Conservation (phyloP, 2,329 filamentous ascomycete species). For the Aspergillus unguis region DNA sequence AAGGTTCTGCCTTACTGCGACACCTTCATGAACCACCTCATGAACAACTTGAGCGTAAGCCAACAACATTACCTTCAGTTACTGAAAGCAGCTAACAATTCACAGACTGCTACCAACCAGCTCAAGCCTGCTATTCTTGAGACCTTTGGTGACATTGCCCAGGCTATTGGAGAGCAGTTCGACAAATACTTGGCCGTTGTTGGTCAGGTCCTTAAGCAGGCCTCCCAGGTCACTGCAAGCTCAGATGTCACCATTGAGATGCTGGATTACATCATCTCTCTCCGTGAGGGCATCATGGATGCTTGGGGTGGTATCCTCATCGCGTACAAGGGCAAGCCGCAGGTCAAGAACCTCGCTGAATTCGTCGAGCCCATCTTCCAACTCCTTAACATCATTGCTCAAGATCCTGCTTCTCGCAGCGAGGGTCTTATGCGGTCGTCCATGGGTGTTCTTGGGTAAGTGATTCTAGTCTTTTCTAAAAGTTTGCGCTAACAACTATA, state of each 20-base stretch:
- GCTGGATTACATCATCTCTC: constrained; percentile 91
- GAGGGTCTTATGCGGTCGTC: constrained; percentile 88
- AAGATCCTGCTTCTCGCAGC: constrained; percentile 75
- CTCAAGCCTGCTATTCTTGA: constrained; percentile 98
- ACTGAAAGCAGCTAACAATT: constrained; percentile 31
- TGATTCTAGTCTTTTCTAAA: constrained; percentile 14
- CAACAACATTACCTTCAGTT: not conserved
- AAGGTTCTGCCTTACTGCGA: constrained; percentile 95
- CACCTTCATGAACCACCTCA: constrained; percentile 94
- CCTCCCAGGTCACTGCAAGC: constrained; percentile 73
- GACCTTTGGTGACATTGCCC: constrained; percentile 96
- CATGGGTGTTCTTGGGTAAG: constrained; percentile 96
- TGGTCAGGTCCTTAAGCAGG: constrained; percentile 89
- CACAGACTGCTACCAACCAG: constrained; percentile 78
- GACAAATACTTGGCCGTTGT: constrained; percentile 91
- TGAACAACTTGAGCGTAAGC: constrained; percentile 78
- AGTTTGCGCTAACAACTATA: constrained; percentile 45
- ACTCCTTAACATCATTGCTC: constrained; percentile 74
- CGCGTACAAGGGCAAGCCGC: constrained; percentile 72
- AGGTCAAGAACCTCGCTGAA: constrained; percentile 16
- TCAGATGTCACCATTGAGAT: constrained; percentile 87
- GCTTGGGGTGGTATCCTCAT: constrained; percentile 97
- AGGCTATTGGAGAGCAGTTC: constrained; percentile 86
- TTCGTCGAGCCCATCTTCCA: constrained; percentile 85
- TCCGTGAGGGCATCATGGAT: constrained; percentile 98